Conservation (phyloP, 2,329 filamentous ascomycete species). For the Ceratocystis alfenasii region DNA sequence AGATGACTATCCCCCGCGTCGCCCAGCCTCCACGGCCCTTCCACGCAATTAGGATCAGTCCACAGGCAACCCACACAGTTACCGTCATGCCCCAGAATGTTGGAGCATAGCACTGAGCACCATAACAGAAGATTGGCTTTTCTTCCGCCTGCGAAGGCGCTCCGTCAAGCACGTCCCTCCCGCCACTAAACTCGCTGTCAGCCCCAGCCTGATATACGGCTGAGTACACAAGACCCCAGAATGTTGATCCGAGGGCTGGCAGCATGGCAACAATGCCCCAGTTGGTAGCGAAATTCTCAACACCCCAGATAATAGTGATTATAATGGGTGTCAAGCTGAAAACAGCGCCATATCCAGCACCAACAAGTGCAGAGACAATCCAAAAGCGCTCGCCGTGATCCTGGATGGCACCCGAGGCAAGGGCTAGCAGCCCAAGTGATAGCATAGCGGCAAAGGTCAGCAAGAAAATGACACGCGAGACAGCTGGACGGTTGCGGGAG, state of each 20-base stretch:
- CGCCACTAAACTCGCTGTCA: constrained; percentile 30
- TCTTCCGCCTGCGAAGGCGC: constrained; percentile 25
- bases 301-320: constrained; percentile 94
- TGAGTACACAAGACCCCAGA: constrained; percentile 88
- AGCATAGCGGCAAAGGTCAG: constrained; percentile 62
- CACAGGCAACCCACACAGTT: constrained; percentile 67
- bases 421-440: constrained; percentile 61
- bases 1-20: constrained; percentile 58
- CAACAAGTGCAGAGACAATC: constrained; percentile 71
- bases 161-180: constrained; percentile 5
- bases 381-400: constrained; percentile 70
- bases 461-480: constrained; percentile 73
- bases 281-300: constrained; percentile 97
- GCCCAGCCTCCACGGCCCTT: constrained; percentile 65
- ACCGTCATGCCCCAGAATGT: constrained; percentile 79
- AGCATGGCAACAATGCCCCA: constrained; percentile 93
- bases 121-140: constrained; percentile 60
- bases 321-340: constrained; percentile 87
- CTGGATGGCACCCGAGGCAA: constrained; percentile 66
- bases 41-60: constrained; percentile 68
- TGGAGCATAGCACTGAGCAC: constrained; percentile 63
- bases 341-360: constrained; percentile 82
- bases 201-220: constrained; percentile 62
- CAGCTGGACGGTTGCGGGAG: constrained; percentile 35
- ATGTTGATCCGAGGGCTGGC: constrained; percentile 72